phyloP scores from a whole-genome alignment of 305 asterid species.

The Solanum chacoense region DNA sequence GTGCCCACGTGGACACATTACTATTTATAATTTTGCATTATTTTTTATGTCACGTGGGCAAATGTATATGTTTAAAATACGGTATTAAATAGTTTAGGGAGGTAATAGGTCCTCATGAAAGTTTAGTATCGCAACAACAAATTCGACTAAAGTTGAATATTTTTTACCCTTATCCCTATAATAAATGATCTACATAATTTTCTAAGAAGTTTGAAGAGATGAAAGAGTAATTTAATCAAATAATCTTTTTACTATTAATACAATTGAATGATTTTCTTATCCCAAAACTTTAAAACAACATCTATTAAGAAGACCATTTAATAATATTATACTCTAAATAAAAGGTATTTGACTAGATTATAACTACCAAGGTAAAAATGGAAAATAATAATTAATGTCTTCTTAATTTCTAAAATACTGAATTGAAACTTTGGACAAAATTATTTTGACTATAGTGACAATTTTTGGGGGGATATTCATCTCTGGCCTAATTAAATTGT shows the following conservation, averaged over 20 bases:
- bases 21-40: too few species aligned
- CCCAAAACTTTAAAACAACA: not conserved
- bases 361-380: not conserved
- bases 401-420: not conserved
- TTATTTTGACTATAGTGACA: not conserved
- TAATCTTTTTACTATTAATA: not conserved
- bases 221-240: not conserved
- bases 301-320: not conserved
- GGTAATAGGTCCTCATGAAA: too few species aligned
- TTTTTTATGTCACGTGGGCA: too few species aligned
- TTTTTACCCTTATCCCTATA: not conserved
- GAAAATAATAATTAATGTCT: not conserved
- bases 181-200: not conserved
- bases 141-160: too few species aligned
- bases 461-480: not conserved
- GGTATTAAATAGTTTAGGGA: too few species aligned
- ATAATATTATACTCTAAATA: not conserved
- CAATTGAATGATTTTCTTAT: not conserved
- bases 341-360: not conserved
- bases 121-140: too few species aligned
- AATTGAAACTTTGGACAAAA: not conserved
- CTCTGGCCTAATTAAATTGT: not conserved
- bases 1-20: too few species aligned
- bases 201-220: not conserved
- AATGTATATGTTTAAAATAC: too few species aligned